A percentile compares a stretch with the other conserved stretches of the same genome.
phyloP scores from a whole-genome alignment of 768 basidiomycete genomes.

The Suillus lakei region DNA sequence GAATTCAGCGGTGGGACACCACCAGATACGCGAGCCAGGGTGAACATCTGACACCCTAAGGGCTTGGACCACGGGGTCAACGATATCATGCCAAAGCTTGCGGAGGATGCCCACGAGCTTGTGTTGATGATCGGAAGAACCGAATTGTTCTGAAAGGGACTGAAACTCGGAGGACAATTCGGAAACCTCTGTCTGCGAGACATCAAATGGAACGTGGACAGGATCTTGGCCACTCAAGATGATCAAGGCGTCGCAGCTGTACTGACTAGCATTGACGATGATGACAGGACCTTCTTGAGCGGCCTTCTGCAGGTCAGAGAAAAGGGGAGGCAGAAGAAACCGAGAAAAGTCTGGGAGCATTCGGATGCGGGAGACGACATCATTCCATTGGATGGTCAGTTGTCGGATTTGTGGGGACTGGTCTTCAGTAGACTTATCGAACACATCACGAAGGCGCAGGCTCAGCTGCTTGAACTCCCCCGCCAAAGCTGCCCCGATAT shows the following conservation, averaged over 20 bases:
- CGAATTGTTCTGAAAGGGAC: too few relatives aligned
- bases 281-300: slow-evolving; percentile 40
- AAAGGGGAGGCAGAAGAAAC: slow-evolving; percentile 32
- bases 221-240: slow-evolving; percentile 14
- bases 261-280: slow-evolving; percentile 33
- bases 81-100: too few relatives aligned
- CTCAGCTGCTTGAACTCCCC: slow-evolving; percentile 28
- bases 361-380: slow-evolving; percentile 31
- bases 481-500: slow-evolving; percentile 20
- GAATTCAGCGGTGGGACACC: too few relatives aligned
- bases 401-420: too few relatives aligned
- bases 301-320: slow-evolving; percentile 29
- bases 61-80: too few relatives aligned
- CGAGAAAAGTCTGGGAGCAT: slow-evolving; percentile 33
- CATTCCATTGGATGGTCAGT: slow-evolving; percentile 30
- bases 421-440: slow-evolving; percentile 8
- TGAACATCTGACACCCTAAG: too few relatives aligned
- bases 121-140: too few relatives aligned
- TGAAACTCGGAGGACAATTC: too few relatives aligned
- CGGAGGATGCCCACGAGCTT: too few relatives aligned
- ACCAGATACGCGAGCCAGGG: too few relatives aligned
- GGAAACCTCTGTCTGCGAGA: too few relatives aligned
- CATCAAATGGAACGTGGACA: too few relatives aligned
- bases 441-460: slow-evolving; percentile 16
- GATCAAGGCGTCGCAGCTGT: slow-evolving; percentile 29